A percentile compares a stretch with the other conserved stretches of the same genome.
phyloP scores from a whole-genome alignment of 176 grass and related monocot genomes.

The Aegilops longissima region DNA sequence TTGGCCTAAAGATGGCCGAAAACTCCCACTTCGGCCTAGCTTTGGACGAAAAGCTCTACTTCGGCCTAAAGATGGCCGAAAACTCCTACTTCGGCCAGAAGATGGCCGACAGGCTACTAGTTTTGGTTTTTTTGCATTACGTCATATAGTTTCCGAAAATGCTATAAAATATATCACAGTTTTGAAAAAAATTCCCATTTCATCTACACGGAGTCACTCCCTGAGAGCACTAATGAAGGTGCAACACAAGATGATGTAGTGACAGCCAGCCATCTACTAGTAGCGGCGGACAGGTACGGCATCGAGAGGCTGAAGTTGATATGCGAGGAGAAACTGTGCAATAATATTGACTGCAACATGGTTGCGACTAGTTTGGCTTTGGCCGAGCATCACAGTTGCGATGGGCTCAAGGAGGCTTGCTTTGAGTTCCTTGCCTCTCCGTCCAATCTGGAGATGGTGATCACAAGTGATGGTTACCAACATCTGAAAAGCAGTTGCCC shows the following conservation, averaged over 20 bases:
- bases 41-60: no score
- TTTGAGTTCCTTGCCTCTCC: slow-evolving; percentile 8
- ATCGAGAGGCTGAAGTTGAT: slow-evolving; percentile 38
- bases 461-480: not conserved
- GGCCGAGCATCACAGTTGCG: slow-evolving; percentile 12
- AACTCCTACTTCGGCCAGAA: no score
- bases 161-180: no score
- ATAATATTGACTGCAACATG: not conserved
- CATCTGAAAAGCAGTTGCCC: slow-evolving; percentile 7
- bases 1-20: no score
- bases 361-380: not conserved
- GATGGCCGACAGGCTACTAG: no score
- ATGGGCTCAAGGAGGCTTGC: not conserved
- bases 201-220: slow-evolving; percentile 36
- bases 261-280: slow-evolving; percentile 38
- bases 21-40: no score
- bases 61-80: no score
- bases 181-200: no score
- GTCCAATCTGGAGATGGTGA: not conserved
- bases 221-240: not conserved
- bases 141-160: no score
- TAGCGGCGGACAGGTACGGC: slow-evolving; percentile 45
- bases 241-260: not conserved
- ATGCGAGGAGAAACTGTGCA: slow-evolving; percentile 26
- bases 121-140: no score